Percentiles rank a stretch among this genome's conserved stretches.
Evolutionary conservation across 441 rosid genomes (phyloP).

Genomic region (Isatis lusitanica): DNA sequence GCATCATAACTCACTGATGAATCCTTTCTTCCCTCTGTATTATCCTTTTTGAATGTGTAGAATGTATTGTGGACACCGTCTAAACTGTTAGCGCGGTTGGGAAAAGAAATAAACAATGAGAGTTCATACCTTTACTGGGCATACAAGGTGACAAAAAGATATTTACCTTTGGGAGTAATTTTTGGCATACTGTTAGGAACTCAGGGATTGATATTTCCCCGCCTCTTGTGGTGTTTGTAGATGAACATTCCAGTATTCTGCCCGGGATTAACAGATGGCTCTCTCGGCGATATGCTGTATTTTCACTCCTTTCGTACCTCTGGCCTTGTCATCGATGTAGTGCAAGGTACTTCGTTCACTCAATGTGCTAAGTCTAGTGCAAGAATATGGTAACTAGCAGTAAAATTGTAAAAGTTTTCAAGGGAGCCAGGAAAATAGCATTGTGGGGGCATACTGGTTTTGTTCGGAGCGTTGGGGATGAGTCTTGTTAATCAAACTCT

Average conservation of each 20-base stretch:
- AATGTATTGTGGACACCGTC: conserved; percentile 84
- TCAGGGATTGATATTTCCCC: neutral
- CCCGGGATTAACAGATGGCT: conserved; percentile 92
- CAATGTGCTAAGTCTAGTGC: neutral
- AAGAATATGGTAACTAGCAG: neutral
- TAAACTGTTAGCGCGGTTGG: conserved; percentile 69
- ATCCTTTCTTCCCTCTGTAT: too few relatives aligned
- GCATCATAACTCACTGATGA: neutral
- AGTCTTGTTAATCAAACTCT: neutral
- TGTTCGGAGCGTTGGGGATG: neutral
- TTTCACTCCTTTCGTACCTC: conserved; percentile 76
- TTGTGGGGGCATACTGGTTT: neutral
- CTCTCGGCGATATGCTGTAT: conserved; percentile 91
- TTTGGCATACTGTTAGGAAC: neutral
- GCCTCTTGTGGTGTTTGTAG: conserved; percentile 45
- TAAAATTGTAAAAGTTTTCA: neutral
- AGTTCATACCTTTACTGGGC: conserved; percentile 95
- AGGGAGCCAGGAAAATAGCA: neutral
- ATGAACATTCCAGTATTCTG: conserved; percentile 86
- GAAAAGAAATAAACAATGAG: conserved; percentile 81
- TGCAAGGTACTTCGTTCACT: conserved; percentile 59
- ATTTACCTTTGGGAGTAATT: neutral
- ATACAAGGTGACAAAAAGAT: conserved; percentile 53
- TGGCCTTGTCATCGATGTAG: conserved; percentile 59
- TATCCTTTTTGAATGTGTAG: conserved; percentile 36